These are phyloP conservation scores for Salvia miltiorrhiza DNA, from an alignment of 257 asterid genomes.

Conservation along the genomic window DNA sequence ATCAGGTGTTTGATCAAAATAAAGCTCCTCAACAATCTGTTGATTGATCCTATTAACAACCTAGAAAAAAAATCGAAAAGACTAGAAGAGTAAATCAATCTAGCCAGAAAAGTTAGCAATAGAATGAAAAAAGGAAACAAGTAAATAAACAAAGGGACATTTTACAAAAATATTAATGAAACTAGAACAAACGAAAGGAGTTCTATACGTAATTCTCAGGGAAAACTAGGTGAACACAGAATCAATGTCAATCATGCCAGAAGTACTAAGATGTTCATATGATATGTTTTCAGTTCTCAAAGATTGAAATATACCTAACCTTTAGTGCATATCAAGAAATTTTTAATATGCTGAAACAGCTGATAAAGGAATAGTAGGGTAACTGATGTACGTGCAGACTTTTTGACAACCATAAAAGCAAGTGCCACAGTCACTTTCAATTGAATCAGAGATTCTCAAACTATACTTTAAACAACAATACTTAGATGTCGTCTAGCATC, in stretches of 20 bases:
- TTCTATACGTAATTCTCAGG: not conserved
- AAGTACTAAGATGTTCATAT: conserved; percentile 11
- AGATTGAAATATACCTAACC: not conserved
- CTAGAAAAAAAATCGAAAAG: conserved; percentile 37
- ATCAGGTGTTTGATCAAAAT: conserved; percentile 81
- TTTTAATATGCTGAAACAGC: not conserved
- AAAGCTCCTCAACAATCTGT: conserved; percentile 90
- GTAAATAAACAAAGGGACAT: not conserved
- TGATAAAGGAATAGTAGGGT: not conserved
- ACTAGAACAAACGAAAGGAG: not conserved
- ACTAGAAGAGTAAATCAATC: not conserved
- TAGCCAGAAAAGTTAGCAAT: conserved; percentile 10
- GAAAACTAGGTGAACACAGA: conserved; percentile 4
- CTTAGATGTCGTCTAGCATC: not conserved
- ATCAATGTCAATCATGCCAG: not conserved
- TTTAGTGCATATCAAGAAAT: not conserved
- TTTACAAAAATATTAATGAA: conserved; percentile 1
- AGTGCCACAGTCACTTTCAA: not conserved
- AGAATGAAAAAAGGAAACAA: not conserved
- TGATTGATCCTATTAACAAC: conserved; percentile 93
- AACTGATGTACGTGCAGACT: not conserved
- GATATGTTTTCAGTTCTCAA: conserved; percentile 3
- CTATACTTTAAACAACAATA: not conserved
- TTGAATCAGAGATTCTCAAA: not conserved
- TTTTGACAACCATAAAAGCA: not conserved